These are phyloP conservation scores for Curvularia sp. DNA, from an alignment of 2,329 filamentous ascomycete genomes.

Conservation along the genomic window DNA sequence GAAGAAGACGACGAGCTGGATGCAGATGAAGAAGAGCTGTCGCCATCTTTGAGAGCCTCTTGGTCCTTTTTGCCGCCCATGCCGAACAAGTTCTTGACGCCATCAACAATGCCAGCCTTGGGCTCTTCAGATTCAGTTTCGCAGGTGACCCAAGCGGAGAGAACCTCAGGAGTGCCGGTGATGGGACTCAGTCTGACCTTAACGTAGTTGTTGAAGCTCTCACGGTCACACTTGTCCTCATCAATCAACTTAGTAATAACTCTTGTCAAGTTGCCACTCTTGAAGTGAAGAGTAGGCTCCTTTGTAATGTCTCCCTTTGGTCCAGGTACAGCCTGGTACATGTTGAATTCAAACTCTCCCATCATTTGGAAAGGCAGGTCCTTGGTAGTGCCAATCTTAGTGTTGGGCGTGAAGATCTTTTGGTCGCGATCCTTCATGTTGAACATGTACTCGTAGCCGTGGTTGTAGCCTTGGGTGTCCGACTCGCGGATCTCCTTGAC, in stretches of 20 bases:
- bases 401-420: constrained; percentile 80
- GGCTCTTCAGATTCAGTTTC: constrained; percentile 74
- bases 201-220: constrained; percentile 81
- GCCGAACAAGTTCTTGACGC: constrained; percentile 94
- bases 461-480: constrained; percentile 77
- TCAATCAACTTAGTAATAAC: constrained; percentile 80
- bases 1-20: constrained; percentile 51
- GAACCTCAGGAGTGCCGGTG: constrained; percentile 80
- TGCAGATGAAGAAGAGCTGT: constrained; percentile 52
- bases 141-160: constrained; percentile 80
- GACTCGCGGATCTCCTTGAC: constrained; percentile 92
- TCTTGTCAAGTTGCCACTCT: constrained; percentile 84
- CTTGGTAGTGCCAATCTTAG: constrained; percentile 78
- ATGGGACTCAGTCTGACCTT: constrained; percentile 73
- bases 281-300: constrained; percentile 68
- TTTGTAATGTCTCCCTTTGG: constrained; percentile 58
- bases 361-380: constrained; percentile 83
- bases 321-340: constrained; percentile 74
- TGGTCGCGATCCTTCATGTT: constrained; percentile 75
- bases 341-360: constrained; percentile 79
- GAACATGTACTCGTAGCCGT: constrained; percentile 76
- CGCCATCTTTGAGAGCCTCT: constrained; percentile 66
- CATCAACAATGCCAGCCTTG: constrained; percentile 85
- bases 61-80: constrained; percentile 92
- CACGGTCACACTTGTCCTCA: constrained; percentile 76